Evolutionary conservation across 2,329 filamentous ascomycete genomes (phyloP).

Genomic region (Leptographium lundbergii): DNA sequence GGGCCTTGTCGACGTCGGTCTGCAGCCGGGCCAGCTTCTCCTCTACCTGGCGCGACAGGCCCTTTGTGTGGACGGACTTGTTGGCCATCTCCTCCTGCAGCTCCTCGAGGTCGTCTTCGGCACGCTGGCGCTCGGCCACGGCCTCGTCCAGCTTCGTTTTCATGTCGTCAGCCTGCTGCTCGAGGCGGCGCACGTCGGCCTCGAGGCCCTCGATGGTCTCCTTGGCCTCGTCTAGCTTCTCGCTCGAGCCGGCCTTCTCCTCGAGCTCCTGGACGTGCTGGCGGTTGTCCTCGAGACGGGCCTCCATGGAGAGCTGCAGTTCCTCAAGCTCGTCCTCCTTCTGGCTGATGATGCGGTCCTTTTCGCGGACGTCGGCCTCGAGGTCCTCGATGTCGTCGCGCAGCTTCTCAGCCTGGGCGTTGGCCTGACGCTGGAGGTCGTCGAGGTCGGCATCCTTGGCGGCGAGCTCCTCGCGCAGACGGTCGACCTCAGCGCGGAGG

Average conservation of each 20-base stretch:
- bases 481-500: conserved; percentile 48
- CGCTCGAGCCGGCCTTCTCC: conserved; percentile 36
- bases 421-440: conserved; percentile 45
- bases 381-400: conserved; percentile 65
- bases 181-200: conserved; percentile 37
- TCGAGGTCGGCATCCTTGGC: conserved; percentile 49
- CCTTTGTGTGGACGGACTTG: conserved; percentile 65
- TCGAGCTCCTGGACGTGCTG: conserved; percentile 42
- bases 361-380: conserved; percentile 63
- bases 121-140: conserved; percentile 39
- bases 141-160: conserved; percentile 43
- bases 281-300: conserved; percentile 44
- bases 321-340: conserved; percentile 54
- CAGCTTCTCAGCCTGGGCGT: conserved; percentile 49
- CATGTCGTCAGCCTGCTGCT: conserved; percentile 40
- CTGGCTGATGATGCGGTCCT: conserved; percentile 59
- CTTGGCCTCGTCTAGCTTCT: conserved; percentile 42
- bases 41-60: conserved; percentile 61
- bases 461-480: conserved; percentile 42
- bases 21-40: conserved; percentile 57
- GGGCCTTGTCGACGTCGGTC: conserved; percentile 45
- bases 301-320: conserved; percentile 40
- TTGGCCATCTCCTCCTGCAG: conserved; percentile 68
- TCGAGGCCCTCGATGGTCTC: conserved; percentile 49
- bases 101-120: conserved; percentile 48